Base-by-base conservation (phyloP, 2,329 filamentous ascomycete species). In the Aspergillus caelatus region DNA sequence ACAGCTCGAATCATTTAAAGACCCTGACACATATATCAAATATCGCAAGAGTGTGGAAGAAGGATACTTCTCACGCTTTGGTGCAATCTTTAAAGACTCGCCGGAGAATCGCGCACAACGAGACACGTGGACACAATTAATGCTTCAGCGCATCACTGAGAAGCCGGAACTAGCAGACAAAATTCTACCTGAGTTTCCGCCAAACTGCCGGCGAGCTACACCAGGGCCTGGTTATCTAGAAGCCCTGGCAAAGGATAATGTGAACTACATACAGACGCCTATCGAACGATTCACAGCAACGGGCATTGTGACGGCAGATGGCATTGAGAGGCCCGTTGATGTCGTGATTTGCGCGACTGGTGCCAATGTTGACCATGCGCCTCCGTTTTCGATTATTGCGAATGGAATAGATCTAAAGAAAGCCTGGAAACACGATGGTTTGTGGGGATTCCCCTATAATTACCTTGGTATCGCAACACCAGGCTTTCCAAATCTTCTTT, bases 331-430 rank as follows among this genome's bases (percentile, higher is more conserved):
- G 3, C 81, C 86, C 19, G 86, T 89, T 0, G 89, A 91, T 64
- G 86, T 86, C 16, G 79, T 91, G 6, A 86, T 92, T 67, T 91
- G 88, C 69, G 86, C 88, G 1, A 92, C 90, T 0, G 90, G 90
- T 1, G 87, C 88, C 10, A 88, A 90, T 67, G 81, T 83, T 12
- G 83, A 87, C 66, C 81, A 85, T 74, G 78, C 84, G 0, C 88
- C 88, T 0, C 83, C 83, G 0, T 91, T 91, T 66, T 80, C 86
- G 0, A 85, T 92, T 66, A 78, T 80, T 28, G 84, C 86, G 1
- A 75, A 82, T 55, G 86, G 84, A 2, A 74, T 82, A 10, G 82
- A 89, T 61, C 77, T 91, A 1, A 76, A 80, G 12, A 75, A 81
- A 10, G 79, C 85, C 1, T 92, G 89, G 89, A 80, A 79, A 16